These are phyloP conservation scores for Encephalitozoon cuniculi DNA, from an alignment of 371 early-diverging fungal genomes.

Conservation along the genomic window DNA sequence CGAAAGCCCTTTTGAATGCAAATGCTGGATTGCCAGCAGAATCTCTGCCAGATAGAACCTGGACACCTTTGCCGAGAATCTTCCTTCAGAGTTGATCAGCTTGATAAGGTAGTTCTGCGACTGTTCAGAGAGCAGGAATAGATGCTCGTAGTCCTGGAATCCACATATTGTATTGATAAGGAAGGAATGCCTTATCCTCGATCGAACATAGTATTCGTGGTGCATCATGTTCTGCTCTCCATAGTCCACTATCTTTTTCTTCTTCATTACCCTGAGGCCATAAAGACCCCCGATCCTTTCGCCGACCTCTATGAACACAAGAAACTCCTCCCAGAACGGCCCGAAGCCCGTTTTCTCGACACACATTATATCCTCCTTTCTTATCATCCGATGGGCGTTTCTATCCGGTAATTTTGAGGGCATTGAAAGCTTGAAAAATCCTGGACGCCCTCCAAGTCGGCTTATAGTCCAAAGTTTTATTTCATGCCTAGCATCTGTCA, in stretches of 20 bases:
- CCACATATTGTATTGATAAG: constrained; percentile 43
- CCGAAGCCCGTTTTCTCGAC: constrained; percentile 19
- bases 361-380: constrained; percentile 31
- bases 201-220: constrained; percentile 42
- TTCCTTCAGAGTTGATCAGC: neutral
- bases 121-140: constrained; percentile 47
- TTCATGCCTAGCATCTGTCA: neutral
- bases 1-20: constrained; percentile 78
- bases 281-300: neutral
- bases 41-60: constrained; percentile 83
- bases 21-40: constrained; percentile 75
- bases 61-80: constrained; percentile 72
- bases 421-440: neutral
- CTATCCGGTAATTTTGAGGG: neutral
- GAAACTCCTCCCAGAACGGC: constrained; percentile 29
- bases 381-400: constrained; percentile 15
- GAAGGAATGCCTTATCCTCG: constrained; percentile 38
- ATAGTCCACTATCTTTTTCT: constrained; percentile 39
- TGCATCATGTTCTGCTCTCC: constrained; percentile 37
- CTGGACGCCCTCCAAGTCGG: neutral
- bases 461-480: neutral
- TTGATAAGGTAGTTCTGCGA: constrained; percentile 25
- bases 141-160: constrained; percentile 53
- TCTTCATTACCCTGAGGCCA: constrained; percentile 41
- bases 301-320: constrained; percentile 9